Evolutionary conservation across 2,329 filamentous ascomycete species (phyloP), one percentile per base, ranked within the genome.

Genomic region (Phaeosphaeria sp.): DNA sequence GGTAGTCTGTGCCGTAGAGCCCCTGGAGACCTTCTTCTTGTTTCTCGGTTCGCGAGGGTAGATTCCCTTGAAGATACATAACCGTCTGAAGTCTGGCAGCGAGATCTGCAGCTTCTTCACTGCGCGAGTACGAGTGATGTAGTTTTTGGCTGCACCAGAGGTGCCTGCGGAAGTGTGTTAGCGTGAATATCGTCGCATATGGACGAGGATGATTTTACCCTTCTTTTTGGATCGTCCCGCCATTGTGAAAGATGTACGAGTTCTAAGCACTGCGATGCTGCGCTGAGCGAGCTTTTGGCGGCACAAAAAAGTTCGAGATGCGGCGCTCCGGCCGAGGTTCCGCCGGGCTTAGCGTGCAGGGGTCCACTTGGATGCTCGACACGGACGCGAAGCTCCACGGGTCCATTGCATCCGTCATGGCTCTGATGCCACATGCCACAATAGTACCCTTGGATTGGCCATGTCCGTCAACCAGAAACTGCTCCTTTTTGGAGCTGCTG

Each of bases 51-150:
- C 95, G 74, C 95, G 91, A 66, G 95, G 95, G 81, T 97, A 99
- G 78, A 99, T 98, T 84, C 86, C 95, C 84, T 98, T 98, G 90
- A 97, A 99, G 79, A 99, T 99, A 83, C 95, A 99, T 77, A 99
- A 86, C 82, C 96, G 91, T 81, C 95, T 90, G 82, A 99, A 99
- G 81, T 99, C 95, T 67, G 93, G 93, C 55, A 99, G 87, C 74
- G 91, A 97, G 80, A 99, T 91, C 81, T 99, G 95, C 63, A 99
- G 89, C 83, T 98, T 99, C 79, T 93, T 92, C 72, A 99, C 92
- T 46, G 95, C 95, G 83, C 97, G 93, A 43, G 94, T 97, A 78
- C 95, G 87, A 56, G 95, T 99, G 71, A 99, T 93, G 84, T 94
- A 99, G 86, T 99, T 99, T 83, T 95, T 97, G 82, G 93, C 93